Percentiles rank a stretch among this genome's conserved stretches.
Evolutionary conservation across 75 land plant genomes (phyloP).

Genomic region (Cupressus sempervirens): DNA sequence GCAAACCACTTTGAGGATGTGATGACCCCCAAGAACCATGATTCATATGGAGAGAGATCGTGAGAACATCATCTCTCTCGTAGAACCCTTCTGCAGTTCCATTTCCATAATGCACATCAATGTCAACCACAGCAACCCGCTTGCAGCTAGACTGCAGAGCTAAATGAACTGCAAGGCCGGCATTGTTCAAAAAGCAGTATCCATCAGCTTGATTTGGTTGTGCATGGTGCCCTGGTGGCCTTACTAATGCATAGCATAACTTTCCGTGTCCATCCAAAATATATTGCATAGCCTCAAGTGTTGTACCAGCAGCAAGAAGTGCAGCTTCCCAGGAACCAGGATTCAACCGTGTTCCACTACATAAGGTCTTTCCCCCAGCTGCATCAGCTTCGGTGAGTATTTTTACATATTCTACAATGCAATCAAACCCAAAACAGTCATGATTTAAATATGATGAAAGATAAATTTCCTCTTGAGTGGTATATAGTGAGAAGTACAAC

Average conservation of each 20-base stretch:
- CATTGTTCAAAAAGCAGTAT: slow-evolving; percentile 91
- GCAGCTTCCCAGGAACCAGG: slow-evolving; percentile 87
- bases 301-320: slow-evolving; percentile 87
- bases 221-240: slow-evolving; percentile 97
- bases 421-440: background rate
- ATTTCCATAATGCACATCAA: slow-evolving; percentile 93
- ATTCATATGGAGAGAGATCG: slow-evolving; percentile 92
- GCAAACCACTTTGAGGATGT: slow-evolving; percentile 65
- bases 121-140: slow-evolving; percentile 74
- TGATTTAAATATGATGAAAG: slow-evolving; percentile 6
- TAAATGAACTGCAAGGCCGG: slow-evolving; percentile 76
- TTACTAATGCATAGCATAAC: slow-evolving; percentile 75
- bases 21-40: slow-evolving; percentile 95
- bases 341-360: slow-evolving; percentile 65
- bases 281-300: slow-evolving; percentile 71
- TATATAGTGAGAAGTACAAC: background rate
- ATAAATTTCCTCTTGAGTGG: background rate
- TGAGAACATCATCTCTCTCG: slow-evolving; percentile 56
- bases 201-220: slow-evolving; percentile 91
- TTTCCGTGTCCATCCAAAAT: slow-evolving; percentile 66
- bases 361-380: slow-evolving; percentile 48
- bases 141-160: slow-evolving; percentile 53
- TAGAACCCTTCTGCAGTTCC: slow-evolving; percentile 94
- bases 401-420: slow-evolving; percentile 62
- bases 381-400: slow-evolving; percentile 63